A percentile compares a stretch with the other conserved stretches of the same genome.
Conservation (phyloP, 495 filamentous ascomycete species). For the Aspergillus leporis region DNA sequence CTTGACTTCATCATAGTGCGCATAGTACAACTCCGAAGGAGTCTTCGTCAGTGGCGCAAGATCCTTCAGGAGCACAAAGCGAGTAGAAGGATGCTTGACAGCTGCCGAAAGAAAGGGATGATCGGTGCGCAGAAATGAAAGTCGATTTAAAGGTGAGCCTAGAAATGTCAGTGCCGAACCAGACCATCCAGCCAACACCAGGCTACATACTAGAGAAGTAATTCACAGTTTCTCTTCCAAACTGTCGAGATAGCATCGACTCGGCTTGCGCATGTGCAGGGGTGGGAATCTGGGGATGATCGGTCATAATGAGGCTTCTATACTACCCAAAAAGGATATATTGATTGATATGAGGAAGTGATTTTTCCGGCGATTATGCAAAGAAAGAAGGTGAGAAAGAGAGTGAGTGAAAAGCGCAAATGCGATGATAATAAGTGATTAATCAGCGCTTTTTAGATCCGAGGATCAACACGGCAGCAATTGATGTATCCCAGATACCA, state of each 20-base stretch:
- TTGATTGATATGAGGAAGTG: neutral
- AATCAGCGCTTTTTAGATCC: constrained; percentile 24
- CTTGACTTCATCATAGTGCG: constrained; percentile 60
- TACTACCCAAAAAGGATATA: neutral
- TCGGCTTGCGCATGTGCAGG: constrained; percentile 66
- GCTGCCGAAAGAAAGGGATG: constrained; percentile 77
- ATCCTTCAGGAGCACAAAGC: constrained; percentile 77
- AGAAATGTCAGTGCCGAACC: constrained; percentile 14
- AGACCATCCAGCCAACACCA: neutral
- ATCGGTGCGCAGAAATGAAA: constrained; percentile 84
- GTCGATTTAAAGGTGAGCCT: constrained; percentile 73
- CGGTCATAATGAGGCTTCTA: constrained; percentile 29
- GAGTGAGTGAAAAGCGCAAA: neutral
- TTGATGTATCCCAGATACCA: neutral
- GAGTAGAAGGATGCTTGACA: constrained; percentile 65
- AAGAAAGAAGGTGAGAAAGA: neutral
- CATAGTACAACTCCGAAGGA: constrained; percentile 59
- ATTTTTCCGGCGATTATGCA: neutral
- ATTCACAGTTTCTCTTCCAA: constrained; percentile 88
- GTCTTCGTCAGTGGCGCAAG: constrained; percentile 71
- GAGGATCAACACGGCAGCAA: constrained; percentile 2
- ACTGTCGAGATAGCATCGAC: constrained; percentile 82
- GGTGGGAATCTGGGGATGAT: constrained; percentile 45
- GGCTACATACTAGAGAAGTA: constrained; percentile 79
- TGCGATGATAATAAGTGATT: constrained; percentile 15